Evolutionary conservation across 1,284 basidiomycete species (phyloP), one percentile per base, ranked within the genome.

Genomic region (Fomitopsis palustris): DNA sequence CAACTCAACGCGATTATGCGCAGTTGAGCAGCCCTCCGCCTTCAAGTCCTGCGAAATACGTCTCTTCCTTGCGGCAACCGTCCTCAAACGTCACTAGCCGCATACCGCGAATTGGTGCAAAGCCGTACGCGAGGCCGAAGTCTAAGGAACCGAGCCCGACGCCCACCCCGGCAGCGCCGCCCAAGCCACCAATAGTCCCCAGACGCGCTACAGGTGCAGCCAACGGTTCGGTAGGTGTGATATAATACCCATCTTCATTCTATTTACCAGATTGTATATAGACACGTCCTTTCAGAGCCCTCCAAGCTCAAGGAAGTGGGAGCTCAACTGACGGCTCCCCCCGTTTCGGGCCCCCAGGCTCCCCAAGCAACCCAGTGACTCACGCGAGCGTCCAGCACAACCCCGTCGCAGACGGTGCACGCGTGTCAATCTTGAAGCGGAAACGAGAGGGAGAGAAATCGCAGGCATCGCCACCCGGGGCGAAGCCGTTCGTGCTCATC

Each of bases 61-160:
- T 64, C 54, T 83, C 83, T 16, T 77, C 61, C 51, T 66, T 88
- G 54, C 84, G 81, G 64, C 84, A 87, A 64, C 74, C 79, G 1
- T 71, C 78, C 21, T 76, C 77, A 19, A 69, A 72, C 21, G 75
- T 77, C n/a, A 73, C 66, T 0, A 89, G 88, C 70, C 81, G 79
- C 70, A 91, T 91, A 63, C 88, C 89, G 7, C 77, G 89, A 55
- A 84, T 86, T 54, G 84, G 82, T 31, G 70, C 72, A 17, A 90
- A 89, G 62, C 87, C 88, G 0, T 90, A 90, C 69, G 74, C 80
- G 27, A 77, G 63, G 21, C 64, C 67, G 6, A 67, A 61, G 35
- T 35, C 59, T 4, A 57, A 31, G 23, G 57, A 37, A 35, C 42
- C 49, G 6, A 57, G 14, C 31, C 54, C 57, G 10, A 59, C 62